Base-by-base conservation (phyloP, 169 alveolate genomes). In the Babesia sp. region DNA sequence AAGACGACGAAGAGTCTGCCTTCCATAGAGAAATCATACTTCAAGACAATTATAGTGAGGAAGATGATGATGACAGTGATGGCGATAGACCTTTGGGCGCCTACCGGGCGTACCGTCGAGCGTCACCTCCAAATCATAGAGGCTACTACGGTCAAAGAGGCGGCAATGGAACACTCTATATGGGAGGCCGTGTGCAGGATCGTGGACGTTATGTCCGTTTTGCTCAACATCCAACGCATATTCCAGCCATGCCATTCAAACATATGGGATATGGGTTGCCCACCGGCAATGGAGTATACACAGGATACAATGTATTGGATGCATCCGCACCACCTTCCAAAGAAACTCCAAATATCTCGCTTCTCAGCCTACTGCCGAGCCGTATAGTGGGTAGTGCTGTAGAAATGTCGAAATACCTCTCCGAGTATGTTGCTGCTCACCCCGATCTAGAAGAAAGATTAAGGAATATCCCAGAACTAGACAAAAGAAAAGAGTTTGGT, bases 391-490 rank as follows among this genome's bases (percentile, higher is more conserved):
- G 74, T 8, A 64, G 48, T 20, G 74, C 74, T 3, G 74, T 64
- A 4, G 59, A 16, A 28, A 56, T 69, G 70, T 79, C 81, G 1
- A 79, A 79, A 45, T 79, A 79, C 50, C 71, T 71, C 26, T 70
- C 72, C 24, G 87, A 79, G 61, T 79, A 70, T 51, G 50, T 79
- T 26, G 50, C 73, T 5, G 71, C 28, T 11, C 75, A 79, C 72
- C 63, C 79, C 6, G 83, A 69, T 3, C 64, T 66, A 29, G 60
- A 61, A 24, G 53, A 36, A 33, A 39, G 61, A 44, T 42, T 79
- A 4, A 33, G 50, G 34, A 31, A 26, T 48, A 54, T 79, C 2
- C 4, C 45, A 42, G 78, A 79, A 70, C 57, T 64, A 22, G 42
- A 22, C 45, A 41, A 51, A 41, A 56, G 87, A 60, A 79, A 34